Evolutionary conservation across 2,329 filamentous ascomycete species (phyloP), one percentile per base, ranked within the genome.

Genomic region (Verticillium alfalfae): DNA sequence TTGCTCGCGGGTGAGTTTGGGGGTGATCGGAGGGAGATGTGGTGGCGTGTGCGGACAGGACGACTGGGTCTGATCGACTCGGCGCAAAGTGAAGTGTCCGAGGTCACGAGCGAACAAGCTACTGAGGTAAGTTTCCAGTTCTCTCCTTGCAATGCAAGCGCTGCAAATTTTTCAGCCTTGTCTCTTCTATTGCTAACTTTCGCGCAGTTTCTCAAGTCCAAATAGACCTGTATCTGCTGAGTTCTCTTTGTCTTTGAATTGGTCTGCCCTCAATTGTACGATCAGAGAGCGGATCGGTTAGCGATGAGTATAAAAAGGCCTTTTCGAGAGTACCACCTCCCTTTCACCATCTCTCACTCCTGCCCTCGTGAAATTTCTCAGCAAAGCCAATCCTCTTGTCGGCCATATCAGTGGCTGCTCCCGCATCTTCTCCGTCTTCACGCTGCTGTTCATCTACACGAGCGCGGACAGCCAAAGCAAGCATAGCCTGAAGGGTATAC

Each of bases 21-120:
- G 41, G 93, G 92, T 0, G 89, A 96, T 68, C 80, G 92, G 60
- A 84, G 84, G 65, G 92, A 96, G 70, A 87, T 97, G 77, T 97
- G 93, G 93, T 90, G 86, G 78, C 80, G 84, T 67, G 77, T 97
- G 31, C 82, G 88, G 67, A 84, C 79, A 62, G 84, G 82, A 52
- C 85, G 80, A 67, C 76, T 97, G 61, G 91, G 93, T 0, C 77
- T 97, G 70, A 88, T 98, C 68, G 87, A 90, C 65, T 79, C 81
- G 59, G 80, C 76, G 57, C 78, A 86, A 68, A 84, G 83, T 2
- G 86, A 90, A 54, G 77, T 80, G 18, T 93, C 90, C 1, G 79
- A 85, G 36, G 85, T 93, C 5, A 85, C 83, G 0, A 82, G 86
- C 59, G 86, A 91, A 55, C 89, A 93, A 68, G 92, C 90, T n/a